Base-by-base conservation (phyloP, 345 rosid species). In the Balakata baccata region DNA sequence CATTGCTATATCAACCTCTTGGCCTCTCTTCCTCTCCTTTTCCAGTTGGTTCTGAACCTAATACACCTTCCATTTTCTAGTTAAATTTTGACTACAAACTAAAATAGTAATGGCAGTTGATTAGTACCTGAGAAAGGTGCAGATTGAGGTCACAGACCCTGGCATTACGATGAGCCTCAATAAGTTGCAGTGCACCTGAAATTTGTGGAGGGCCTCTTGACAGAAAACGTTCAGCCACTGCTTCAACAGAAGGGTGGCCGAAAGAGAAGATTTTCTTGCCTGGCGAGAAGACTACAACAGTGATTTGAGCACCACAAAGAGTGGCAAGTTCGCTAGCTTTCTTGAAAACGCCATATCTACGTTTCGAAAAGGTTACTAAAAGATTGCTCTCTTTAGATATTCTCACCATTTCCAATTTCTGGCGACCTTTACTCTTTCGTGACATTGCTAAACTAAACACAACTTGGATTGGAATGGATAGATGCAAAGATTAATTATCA, bases 111-210 rank as follows among this genome's bases (percentile, higher is more conserved):
- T n/a, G n/a, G n/a, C n/a, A n/a, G n/a, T n/a, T n/a, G n/a, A n/a
- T n/a, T 25, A 9, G 22, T 68, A 79, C 84, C 73, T 77, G 80
- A 75, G 73, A 61, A 11, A 69, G 69, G 25, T 54, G 71, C 45
- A 41, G 38, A 71, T 88, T 92, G 57, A 88, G 92, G 18, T 88
- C 82, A 0, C 72, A 81, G 37, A 85, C 57, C 41, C 71, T 57
- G 3, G 80, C 84, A n/a, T 82, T 81, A 22, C 85, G 83, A 66
- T 72, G 88, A 46, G 81, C 86, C 71, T 87, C 87, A 7, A 85
- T 16, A 70, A 85, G 80, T 68, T 81, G 85, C 45, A 57, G 23
- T 23, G 82, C 39, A 10, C 73, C 79, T 0, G 83, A 71, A n/a
- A 51, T 45, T 1, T 51, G 75, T 1, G 75, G 69, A 25, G 79